Base-by-base conservation (phyloP, 1,139 yeast genomes). In the Pichiaceae sp. region DNA sequence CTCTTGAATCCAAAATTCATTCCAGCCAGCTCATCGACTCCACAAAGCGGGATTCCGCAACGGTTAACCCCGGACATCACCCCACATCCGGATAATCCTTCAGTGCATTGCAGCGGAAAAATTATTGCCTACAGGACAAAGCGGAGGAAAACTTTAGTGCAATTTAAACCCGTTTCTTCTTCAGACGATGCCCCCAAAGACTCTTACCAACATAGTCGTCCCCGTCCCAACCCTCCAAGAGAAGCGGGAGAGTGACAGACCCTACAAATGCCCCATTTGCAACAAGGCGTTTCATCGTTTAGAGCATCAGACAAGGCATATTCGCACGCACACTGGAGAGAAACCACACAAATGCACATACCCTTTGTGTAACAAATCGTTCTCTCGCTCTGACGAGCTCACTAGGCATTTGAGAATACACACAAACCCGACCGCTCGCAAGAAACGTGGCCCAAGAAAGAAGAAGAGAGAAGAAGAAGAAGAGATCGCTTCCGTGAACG, bases 321-420 rank as follows among this genome's bases (percentile, higher is more conserved):
- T 89, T 37, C 67, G 96, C 43, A 89, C 96, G 5, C 97, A 89
- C 56, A 89, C 97, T 0, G 97, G 97, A 26, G 96, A 87, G 54
- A 84, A 86, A 56, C 96, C 96, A 17, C 96, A 87, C 54, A 77
- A 76, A 33, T 89, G 97, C 59, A 72, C 81, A 6, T 86, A 74
- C 50, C 94, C 94, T 0, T 94, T 94, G 1, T 89, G 97, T 59
- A 65, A 73, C 41, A 89, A 89, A 60, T 73, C 83, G 42, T 89
- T 89, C 54, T 78, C 91, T 37, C 68, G 97, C 41, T 76, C 87
- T 34, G 97, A 89, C 58, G 97, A 89, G 61, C 67, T 89, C 43
- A 89, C 96, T 24, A 69, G 97, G 48, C 97, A 89, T 58, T 68
- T 82, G 33, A 68, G 96, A 45, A 89, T 87, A 39, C 97, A 89